Base-by-base conservation (phyloP, 2,329 filamentous ascomycete species). In the Talaromyces sp. region DNA sequence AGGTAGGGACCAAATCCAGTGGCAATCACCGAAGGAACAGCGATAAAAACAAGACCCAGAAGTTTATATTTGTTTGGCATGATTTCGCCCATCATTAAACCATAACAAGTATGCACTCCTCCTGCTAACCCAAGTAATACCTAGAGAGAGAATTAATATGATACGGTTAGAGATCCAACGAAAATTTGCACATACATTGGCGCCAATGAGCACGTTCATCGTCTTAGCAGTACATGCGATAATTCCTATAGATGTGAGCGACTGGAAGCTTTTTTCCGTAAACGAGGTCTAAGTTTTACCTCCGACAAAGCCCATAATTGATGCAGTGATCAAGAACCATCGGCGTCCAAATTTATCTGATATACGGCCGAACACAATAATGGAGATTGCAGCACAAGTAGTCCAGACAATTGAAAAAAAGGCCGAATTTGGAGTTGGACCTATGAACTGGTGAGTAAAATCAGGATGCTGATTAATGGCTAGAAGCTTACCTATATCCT, bases 1-100 rank as follows among this genome's bases (percentile, higher is more conserved):
- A 65, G 17, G 22, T 65, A 65, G 6, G 64, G 56, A 22, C 64
- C 63, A 42, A 65, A 64, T 17, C 64, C 64, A 9, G 60, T 58
- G 27, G 62, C 30, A 5, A 65, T n/a, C 2, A 65, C 22, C 22
- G 32, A 62, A 17, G 64, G 62, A 10, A 65, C 11, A 15, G 59
- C 51, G 17, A 58, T 33, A 30, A 22, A 36, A 13, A 58, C 33
- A 13, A 44, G 44, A 22, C 60, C 60, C 44, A 62, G 30, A 10
- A 55, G 56, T 27, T 60, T 60, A 7, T 15, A 11, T 32, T 60
- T 55, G 28, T 60, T 60, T 6, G 10, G 9, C 4, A 60, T 15
- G 1, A 60, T 27, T 27, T 60, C 57, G 10, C 57, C 57, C 25
- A 32, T 53, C 42, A 58, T n/a, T 15, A 58, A 11, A 22, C 42